A percentile compares a stretch with the other conserved stretches of the same genome.
Evolutionary conservation across 2,329 filamentous ascomycete species (phyloP).

Genomic region (Pezicula radicicola): DNA sequence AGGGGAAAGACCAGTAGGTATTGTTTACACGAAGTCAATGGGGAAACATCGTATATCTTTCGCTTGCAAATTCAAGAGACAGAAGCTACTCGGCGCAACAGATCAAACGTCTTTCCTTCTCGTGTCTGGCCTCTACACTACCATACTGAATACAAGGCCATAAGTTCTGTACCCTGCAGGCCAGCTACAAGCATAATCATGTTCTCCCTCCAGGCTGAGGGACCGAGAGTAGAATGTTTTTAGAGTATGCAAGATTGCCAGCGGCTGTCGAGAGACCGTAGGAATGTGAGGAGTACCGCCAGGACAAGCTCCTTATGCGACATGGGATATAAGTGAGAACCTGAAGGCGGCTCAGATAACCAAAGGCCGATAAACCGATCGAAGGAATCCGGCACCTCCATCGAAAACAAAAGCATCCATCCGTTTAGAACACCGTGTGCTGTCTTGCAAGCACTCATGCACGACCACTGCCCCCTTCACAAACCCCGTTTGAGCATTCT

Average conservation of each 20-base stretch:
- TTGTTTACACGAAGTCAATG: constrained; percentile 13
- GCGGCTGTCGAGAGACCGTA: constrained; percentile 22
- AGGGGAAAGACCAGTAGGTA: constrained; percentile 9
- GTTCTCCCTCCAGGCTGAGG: constrained; percentile 11
- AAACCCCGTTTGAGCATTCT: constrained; percentile 13
- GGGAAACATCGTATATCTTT: constrained; percentile 5
- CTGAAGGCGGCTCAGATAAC: constrained; percentile 14
- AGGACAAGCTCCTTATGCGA: constrained; percentile 20
- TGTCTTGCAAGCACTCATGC: constrained; percentile 15
- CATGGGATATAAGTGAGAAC: constrained; percentile 14
- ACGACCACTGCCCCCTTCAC: constrained; percentile 15
- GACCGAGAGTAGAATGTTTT: constrained; percentile 11
- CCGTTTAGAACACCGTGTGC: constrained; percentile 22
- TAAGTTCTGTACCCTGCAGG: constrained; percentile 17
- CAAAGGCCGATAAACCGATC: constrained; percentile 19
- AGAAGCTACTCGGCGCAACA: constrained; percentile 19
- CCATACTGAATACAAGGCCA: constrained; percentile 18
- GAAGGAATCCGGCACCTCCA: constrained; percentile 25
- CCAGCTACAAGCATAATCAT: constrained; percentile 26
- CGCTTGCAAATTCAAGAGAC: constrained; percentile 12
- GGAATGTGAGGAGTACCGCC: constrained; percentile 20
- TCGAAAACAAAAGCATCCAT: constrained; percentile 21
- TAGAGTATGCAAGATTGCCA: constrained; percentile 25
- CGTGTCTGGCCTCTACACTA: constrained; percentile 18
- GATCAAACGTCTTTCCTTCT: constrained; percentile 27